These are phyloP conservation scores for Ascochyta lentis DNA, from an alignment of 2,329 filamentous ascomycete genomes.

Conservation along the genomic window DNA sequence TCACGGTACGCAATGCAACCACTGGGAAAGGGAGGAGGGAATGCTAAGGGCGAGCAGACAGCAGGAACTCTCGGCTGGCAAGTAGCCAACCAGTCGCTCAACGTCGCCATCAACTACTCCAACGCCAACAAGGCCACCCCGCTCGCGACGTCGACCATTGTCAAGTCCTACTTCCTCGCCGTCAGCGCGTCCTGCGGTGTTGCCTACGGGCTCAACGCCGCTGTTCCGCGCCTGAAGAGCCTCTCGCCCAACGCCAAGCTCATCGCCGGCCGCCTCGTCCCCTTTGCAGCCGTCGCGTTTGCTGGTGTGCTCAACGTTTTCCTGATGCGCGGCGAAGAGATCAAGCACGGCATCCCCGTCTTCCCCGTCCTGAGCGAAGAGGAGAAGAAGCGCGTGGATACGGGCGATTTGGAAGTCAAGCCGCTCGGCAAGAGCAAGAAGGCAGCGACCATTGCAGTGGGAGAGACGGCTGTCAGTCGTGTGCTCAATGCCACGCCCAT, in stretches of 20 bases:
- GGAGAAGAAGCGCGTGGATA: constrained; percentile 71
- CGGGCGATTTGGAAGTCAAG: constrained; percentile 63
- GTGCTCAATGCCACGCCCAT: constrained; percentile 95
- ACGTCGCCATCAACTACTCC: constrained; percentile 96
- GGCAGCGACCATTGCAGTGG: constrained; percentile 87
- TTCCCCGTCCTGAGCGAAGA: constrained; percentile 78
- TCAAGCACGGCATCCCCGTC: constrained; percentile 89
- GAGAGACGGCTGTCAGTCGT: constrained; percentile 88
- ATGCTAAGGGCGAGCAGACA: constrained; percentile 60
- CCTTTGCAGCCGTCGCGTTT: constrained; percentile 92
- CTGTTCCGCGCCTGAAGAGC: constrained; percentile 82
- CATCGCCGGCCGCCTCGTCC: constrained; percentile 85
- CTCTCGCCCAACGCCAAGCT: constrained; percentile 77
- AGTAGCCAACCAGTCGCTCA: constrained; percentile 94
- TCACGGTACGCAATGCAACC: constrained; percentile 62
- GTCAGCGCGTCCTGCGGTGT: constrained; percentile 94
- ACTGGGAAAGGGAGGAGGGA: neutral
- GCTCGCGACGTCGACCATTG: constrained; percentile 78
- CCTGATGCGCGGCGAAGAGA: constrained; percentile 97
- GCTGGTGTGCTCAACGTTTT: constrained; percentile 95
- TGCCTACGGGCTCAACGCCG: constrained; percentile 85
- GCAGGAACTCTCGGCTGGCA: constrained; percentile 92
- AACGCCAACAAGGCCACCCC: constrained; percentile 98
- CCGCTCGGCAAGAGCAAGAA: constrained; percentile 86
- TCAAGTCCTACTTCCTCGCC: constrained; percentile 88